These are phyloP conservation scores for Torulaspora indica DNA, from an alignment of 805 yeast genomes.

Conservation along the genomic window DNA sequence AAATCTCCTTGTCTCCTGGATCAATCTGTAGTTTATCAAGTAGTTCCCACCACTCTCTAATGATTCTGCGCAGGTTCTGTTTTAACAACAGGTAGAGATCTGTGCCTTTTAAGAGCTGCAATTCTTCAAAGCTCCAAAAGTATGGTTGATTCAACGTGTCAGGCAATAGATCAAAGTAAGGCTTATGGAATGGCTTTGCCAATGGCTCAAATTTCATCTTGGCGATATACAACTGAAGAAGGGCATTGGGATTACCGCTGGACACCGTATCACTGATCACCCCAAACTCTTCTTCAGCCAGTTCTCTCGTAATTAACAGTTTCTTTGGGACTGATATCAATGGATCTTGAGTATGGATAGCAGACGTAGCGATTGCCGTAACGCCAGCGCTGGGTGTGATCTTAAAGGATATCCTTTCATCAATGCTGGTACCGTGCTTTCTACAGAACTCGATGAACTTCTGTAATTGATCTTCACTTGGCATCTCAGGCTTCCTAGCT, in stretches of 20 bases:
- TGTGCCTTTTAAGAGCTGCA: slow-evolving; percentile 55
- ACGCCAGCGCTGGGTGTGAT: slow-evolving; percentile 34
- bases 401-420: slow-evolving; percentile 35
- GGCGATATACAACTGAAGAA: slow-evolving; percentile 39
- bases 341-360: slow-evolving; percentile 13
- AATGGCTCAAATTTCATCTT: slow-evolving; percentile 40
- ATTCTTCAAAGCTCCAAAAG: slow-evolving; percentile 56
- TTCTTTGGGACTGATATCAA: slow-evolving; percentile 40
- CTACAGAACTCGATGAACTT: slow-evolving; percentile 38
- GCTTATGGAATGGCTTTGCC: slow-evolving; percentile 31
- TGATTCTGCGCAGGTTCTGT: slow-evolving; percentile 41
- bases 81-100: slow-evolving; percentile 57
- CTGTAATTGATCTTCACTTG: slow-evolving; percentile 12
- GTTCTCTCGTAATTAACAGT: slow-evolving; percentile 37
- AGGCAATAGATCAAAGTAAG: slow-evolving; percentile 51
- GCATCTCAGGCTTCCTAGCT: background rate
- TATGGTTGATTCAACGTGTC: slow-evolving; percentile 54
- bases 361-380: slow-evolving; percentile 29
- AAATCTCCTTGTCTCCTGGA: slow-evolving; percentile 16
- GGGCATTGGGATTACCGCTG: slow-evolving; percentile 30
- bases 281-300: slow-evolving; percentile 28
- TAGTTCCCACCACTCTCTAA: slow-evolving; percentile 54
- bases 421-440: slow-evolving; percentile 38
- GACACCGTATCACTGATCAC: slow-evolving; percentile 4
- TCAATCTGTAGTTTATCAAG: slow-evolving; percentile 8